A percentile compares a stretch with the other conserved stretches of the same genome.
phyloP scores from a whole-genome alignment of 1,139 yeast species.

The Magnusiomyces fungicola region DNA sequence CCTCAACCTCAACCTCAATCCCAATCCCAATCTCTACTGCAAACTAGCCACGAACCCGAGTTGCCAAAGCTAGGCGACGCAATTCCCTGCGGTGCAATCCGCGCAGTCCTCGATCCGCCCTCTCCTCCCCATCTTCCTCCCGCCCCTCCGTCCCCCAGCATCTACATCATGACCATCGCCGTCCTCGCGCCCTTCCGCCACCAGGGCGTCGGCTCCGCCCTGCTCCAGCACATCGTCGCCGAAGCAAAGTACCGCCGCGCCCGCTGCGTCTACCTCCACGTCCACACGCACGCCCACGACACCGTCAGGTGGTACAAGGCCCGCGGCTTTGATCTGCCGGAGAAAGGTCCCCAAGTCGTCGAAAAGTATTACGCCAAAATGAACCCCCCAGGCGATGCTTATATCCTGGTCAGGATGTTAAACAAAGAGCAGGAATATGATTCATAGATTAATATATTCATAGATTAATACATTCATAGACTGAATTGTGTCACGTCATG shows the following conservation, averaged over 20 bases:
- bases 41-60: slow-evolving; percentile 36
- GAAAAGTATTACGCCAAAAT: slow-evolving; percentile 45
- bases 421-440: too few relatives aligned
- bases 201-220: slow-evolving; percentile 53
- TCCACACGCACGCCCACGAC: slow-evolving; percentile 41
- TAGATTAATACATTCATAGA: too few relatives aligned
- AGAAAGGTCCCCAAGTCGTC: slow-evolving; percentile 28
- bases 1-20: slow-evolving; percentile 39
- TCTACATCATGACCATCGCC: slow-evolving; percentile 60
- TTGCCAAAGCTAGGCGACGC: background rate
- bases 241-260: slow-evolving; percentile 47
- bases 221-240: slow-evolving; percentile 48
- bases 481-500: too few relatives aligned
- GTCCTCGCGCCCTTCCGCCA: slow-evolving; percentile 55
- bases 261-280: slow-evolving; percentile 52
- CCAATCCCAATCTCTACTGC: too few relatives aligned
- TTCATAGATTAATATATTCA: too few relatives aligned
- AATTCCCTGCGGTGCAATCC: background rate
- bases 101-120: background rate
- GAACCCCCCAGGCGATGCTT: slow-evolving; percentile 29
- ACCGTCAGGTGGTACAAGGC: slow-evolving; percentile 51
- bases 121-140: background rate
- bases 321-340: slow-evolving; percentile 41
- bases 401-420: slow-evolving; percentile 16
- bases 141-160: slow-evolving; percentile 27